Conservation (phyloP, 169 alveolate species). For the Neospora caninum region DNA sequence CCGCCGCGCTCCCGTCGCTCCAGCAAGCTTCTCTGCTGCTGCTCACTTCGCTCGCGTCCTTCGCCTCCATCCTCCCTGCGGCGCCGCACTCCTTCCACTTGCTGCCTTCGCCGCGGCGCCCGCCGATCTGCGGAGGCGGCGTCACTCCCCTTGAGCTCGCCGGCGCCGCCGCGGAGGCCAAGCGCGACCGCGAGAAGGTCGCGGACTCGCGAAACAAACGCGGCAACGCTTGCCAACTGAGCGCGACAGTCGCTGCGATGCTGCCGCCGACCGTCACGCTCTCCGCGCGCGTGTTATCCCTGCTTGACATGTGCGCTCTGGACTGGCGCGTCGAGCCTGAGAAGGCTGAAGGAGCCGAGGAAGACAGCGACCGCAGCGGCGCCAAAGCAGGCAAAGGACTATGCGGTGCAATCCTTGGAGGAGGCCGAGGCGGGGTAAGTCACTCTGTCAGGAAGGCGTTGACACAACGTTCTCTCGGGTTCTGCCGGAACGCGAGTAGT, state of each 20-base stretch:
- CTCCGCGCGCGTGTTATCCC: slow-evolving; percentile 21
- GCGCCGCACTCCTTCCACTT: slow-evolving; percentile 41
- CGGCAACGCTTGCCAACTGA: neutral
- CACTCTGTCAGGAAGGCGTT: too few species aligned
- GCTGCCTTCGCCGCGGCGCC: slow-evolving; percentile 35
- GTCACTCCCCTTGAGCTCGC: slow-evolving; percentile 30
- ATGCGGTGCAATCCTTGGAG: too few species aligned
- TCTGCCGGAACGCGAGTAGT: too few species aligned
- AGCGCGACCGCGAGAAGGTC: neutral
- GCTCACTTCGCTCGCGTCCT: neutral
- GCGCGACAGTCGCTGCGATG: slow-evolving; percentile 22
- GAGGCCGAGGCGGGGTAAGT: too few species aligned
- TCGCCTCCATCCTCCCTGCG: slow-evolving; percentile 15
- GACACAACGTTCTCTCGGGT: too few species aligned
- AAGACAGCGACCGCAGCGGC: neutral
- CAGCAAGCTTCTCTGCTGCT: slow-evolving; percentile 25
- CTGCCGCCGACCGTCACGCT: slow-evolving; percentile 29
- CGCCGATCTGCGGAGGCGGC: slow-evolving; percentile 40
- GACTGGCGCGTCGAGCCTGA: neutral
- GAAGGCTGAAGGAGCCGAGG: neutral
- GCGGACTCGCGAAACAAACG: neutral
- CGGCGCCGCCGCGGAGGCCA: slow-evolving; percentile 19
- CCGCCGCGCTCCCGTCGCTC: slow-evolving; percentile 19
- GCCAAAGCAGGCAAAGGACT: neutral
- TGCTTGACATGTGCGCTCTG: neutral